Percentiles rank a stretch among this genome's conserved stretches.
phyloP scores from a whole-genome alignment of 225 moss, liverwort and hornwort genomes.

The Rhytidiadelphus loreus region DNA sequence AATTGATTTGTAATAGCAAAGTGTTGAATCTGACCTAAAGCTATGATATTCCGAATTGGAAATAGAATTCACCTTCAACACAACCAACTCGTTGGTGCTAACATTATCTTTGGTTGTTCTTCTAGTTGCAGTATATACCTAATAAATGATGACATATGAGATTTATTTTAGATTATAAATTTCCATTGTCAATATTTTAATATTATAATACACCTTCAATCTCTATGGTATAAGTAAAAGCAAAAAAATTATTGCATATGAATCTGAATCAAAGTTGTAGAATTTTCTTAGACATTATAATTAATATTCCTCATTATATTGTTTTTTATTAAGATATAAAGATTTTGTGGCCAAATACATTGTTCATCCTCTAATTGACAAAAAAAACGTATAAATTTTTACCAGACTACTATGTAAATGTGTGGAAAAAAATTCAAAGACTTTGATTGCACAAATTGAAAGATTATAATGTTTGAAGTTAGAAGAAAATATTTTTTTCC shows the following conservation, averaged over 20 bases:
- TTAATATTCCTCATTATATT: too few relatives aligned
- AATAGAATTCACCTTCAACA: constrained; percentile 48
- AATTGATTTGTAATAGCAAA: not conserved
- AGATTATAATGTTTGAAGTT: not conserved
- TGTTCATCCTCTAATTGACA: fast-evolving
- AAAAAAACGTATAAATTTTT: not conserved
- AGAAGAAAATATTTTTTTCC: not conserved
- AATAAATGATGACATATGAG: not conserved
- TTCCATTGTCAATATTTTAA: not conserved
- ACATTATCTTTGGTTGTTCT: not conserved
- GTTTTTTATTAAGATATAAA: not conserved
- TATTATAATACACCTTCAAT: not conserved
- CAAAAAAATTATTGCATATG: not conserved
- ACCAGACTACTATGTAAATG: not conserved
- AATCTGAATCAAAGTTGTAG: not conserved
- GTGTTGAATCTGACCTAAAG: constrained; percentile 15
- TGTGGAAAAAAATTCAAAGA: fast-evolving
- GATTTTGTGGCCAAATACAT: not conserved
- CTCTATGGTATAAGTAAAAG: not conserved
- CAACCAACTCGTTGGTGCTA: constrained; percentile 36
- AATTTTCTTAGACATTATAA: too few relatives aligned
- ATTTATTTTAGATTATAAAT: not conserved
- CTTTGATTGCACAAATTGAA: not conserved
- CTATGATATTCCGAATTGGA: not conserved
- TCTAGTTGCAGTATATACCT: constrained; percentile 60